Evolutionary conservation across 2,329 filamentous ascomycete species (phyloP).

Genomic region (Colletotrichum tropicicola): DNA sequence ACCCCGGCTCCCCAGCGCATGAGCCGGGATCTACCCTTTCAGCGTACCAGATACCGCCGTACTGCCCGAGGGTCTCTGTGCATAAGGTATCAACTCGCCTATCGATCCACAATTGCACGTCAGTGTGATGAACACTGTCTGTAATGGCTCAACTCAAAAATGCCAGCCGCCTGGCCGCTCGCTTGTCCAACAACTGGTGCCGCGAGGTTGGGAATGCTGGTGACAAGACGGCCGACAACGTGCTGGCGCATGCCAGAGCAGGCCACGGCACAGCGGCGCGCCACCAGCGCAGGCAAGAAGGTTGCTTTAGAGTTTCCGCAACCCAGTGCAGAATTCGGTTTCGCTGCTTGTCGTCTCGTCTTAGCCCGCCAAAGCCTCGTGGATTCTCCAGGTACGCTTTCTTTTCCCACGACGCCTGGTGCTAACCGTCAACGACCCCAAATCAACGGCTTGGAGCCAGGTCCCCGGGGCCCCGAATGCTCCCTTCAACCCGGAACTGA

Average conservation of each 20-base stretch:
- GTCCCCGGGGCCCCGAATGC: background rate
- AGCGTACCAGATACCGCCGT: constrained; percentile 10
- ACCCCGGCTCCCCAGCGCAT: constrained; percentile 10
- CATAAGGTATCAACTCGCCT: constrained; percentile 13
- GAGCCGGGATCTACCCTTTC: constrained; percentile 20
- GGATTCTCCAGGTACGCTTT: constrained; percentile 20
- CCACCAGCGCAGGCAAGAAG: constrained; percentile 9
- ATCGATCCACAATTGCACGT: constrained; percentile 23
- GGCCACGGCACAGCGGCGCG: background rate
- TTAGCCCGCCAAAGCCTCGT: constrained; percentile 14
- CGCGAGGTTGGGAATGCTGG: background rate
- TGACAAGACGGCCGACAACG: background rate
- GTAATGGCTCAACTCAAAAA: constrained; percentile 1
- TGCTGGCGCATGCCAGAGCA: background rate
- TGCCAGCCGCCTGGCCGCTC: background rate
- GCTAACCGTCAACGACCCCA: background rate
- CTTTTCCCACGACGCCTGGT: constrained; percentile 22
- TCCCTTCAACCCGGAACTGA: background rate
- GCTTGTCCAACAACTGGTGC: background rate
- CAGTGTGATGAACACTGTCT: constrained; percentile 21
- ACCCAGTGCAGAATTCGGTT: background rate
- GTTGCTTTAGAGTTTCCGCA: constrained; percentile 28
- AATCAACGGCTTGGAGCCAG: background rate
- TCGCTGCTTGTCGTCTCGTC: constrained; percentile 18
- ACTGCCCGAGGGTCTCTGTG: constrained; percentile 22